A percentile compares a stretch with the other conserved stretches of the same genome.
Evolutionary conservation across 768 basidiomycete genomes (phyloP).

Genomic region (Mycena olivaceomarginata): DNA sequence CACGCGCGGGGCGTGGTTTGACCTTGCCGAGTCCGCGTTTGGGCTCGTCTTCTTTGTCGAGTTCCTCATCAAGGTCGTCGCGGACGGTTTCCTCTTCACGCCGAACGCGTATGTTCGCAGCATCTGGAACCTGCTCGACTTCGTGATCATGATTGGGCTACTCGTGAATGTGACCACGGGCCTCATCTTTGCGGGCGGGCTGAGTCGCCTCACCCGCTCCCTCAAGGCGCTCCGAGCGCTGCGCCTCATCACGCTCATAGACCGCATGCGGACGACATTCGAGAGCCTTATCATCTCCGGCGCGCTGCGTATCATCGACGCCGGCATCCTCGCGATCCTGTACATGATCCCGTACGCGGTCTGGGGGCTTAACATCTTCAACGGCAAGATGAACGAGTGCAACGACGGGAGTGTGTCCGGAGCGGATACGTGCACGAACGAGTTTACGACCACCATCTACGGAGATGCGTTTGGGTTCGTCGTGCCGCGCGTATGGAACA

Average conservation of each 20-base stretch:
- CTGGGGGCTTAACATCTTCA: conserved; percentile 96
- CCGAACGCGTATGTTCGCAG: conserved; percentile 95
- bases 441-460: conserved; percentile 80
- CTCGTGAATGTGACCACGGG: conserved; percentile 84
- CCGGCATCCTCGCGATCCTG: conserved; percentile 91
- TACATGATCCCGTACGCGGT: conserved; percentile 96
- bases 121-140: conserved; percentile 95
- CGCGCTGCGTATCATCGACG: conserved; percentile 89
- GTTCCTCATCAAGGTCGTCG: conserved; percentile 92
- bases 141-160: conserved; percentile 87
- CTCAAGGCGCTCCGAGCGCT: conserved; percentile 93
- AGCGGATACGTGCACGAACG: conserved; percentile 81
- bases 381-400: conserved; percentile 89
- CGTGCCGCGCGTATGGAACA: conserved; percentile 92
- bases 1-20: conserved; percentile 90
- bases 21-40: conserved; percentile 85
- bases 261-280: conserved; percentile 91
- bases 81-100: conserved; percentile 94
- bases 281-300: conserved; percentile 92
- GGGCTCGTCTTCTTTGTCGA: conserved; percentile 85
- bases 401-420: conserved; percentile 80
- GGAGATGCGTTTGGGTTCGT: conserved; percentile 80
- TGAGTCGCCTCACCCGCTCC: conserved; percentile 88
- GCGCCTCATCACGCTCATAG: conserved; percentile 92
- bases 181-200: conserved; percentile 84